These are phyloP conservation scores for Blepharisma stoltei DNA, from an alignment of 73 alveolate species.

Conservation along the genomic window DNA sequence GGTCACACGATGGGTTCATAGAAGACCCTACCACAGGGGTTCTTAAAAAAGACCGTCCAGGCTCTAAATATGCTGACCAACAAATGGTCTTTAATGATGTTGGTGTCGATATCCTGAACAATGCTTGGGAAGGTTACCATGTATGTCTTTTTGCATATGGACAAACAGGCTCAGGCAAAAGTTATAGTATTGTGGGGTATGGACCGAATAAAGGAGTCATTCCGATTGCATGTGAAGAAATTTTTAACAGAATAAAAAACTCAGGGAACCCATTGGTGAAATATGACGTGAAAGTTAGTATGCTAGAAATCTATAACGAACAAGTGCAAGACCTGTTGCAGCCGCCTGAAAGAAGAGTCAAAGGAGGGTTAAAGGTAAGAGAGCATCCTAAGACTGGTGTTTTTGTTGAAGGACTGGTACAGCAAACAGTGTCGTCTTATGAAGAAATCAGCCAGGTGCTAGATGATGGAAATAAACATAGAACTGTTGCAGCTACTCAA, in stretches of 20 bases:
- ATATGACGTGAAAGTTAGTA: slow-evolving; percentile 73
- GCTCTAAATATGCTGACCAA: slow-evolving; percentile 91
- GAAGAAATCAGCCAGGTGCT: slow-evolving; percentile 82
- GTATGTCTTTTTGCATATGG: slow-evolving; percentile 99
- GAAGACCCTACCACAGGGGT: slow-evolving; percentile 34
- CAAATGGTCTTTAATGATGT: slow-evolving; percentile 84
- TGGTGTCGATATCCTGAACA: slow-evolving; percentile 69
- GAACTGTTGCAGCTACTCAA: slow-evolving; percentile 91
- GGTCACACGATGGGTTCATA: slow-evolving; percentile 98
- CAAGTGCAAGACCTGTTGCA: slow-evolving; percentile 91
- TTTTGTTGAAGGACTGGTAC: slow-evolving; percentile 87
- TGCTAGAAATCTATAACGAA: slow-evolving; percentile 98
- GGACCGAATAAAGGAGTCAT: slow-evolving; percentile 98
- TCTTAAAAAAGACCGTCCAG: slow-evolving; percentile 22
- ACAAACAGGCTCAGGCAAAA: slow-evolving; percentile 84
- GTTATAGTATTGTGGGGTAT: slow-evolving; percentile 98
- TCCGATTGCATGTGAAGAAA: slow-evolving; percentile 98
- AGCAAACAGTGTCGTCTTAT: slow-evolving; percentile 87
- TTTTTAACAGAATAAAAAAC: slow-evolving; percentile 73
- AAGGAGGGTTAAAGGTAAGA: slow-evolving; percentile 92
- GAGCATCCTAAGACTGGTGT: slow-evolving; percentile 90
- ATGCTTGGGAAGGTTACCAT: slow-evolving; percentile 98
- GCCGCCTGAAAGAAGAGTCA: slow-evolving; percentile 73
- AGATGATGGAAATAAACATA: slow-evolving; percentile 91
- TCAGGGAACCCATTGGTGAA: slow-evolving; percentile 42